These are phyloP conservation scores for Gossypium schwendimanii DNA, from an alignment of 441 rosid species.

Conservation along the genomic window DNA sequence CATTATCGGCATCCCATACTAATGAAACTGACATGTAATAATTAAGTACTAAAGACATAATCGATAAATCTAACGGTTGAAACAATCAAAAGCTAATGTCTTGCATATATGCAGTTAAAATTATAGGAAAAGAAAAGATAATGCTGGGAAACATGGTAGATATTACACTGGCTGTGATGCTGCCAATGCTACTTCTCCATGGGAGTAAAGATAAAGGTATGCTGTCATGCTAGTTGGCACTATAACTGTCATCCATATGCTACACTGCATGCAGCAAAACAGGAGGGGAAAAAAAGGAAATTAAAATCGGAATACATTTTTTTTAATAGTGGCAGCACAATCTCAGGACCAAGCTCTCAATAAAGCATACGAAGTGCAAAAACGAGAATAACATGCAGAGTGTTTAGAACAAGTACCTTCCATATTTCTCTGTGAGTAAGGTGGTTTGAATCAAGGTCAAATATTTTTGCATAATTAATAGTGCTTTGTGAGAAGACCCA, in stretches of 20 bases:
- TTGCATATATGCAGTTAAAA: neutral
- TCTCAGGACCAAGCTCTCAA: neutral
- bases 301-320: neutral
- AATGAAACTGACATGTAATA: neutral
- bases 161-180: slow-evolving; percentile 74
- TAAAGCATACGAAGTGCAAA: slow-evolving; percentile 1
- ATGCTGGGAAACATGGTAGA: slow-evolving; percentile 26
- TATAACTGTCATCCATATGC: slow-evolving; percentile 66
- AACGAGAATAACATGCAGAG: neutral
- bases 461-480: slow-evolving; percentile 51
- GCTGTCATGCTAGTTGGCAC: slow-evolving; percentile 80
- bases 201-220: slow-evolving; percentile 66
- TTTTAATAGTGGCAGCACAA: neutral
- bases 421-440: slow-evolving; percentile 60
- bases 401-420: slow-evolving; percentile 35
- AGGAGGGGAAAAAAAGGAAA: neutral
- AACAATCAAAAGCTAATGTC: neutral
- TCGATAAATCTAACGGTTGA: neutral
- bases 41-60: neutral
- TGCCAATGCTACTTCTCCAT: slow-evolving; percentile 72
- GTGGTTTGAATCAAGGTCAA: slow-evolving; percentile 59
- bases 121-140: slow-evolving; percentile 1
- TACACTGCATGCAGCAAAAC: slow-evolving; percentile 50
- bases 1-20: neutral
- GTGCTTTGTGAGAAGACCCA: slow-evolving; percentile 67